Evolutionary conservation across 2,329 filamentous ascomycete genomes (phyloP).

Genomic region (Pestalotiopsis sp.): DNA sequence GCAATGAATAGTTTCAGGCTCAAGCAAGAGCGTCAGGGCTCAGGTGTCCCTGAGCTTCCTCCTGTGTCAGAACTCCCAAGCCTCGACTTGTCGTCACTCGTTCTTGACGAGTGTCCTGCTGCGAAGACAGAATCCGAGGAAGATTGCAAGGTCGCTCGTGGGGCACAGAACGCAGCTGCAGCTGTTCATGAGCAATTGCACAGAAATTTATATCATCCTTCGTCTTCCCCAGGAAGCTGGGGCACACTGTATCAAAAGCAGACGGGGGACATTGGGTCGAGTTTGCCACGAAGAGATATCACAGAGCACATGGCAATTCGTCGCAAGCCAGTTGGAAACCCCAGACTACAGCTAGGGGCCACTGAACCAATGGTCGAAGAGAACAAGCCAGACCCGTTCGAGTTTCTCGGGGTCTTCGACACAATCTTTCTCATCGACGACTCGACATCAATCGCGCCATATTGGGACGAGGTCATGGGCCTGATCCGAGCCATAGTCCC

Average conservation of each 20-base stretch:
- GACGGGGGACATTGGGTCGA: too few relatives aligned
- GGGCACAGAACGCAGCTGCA: not conserved
- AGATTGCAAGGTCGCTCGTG: not conserved
- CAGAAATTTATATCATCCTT: not conserved
- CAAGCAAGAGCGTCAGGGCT: not conserved
- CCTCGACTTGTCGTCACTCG: too few relatives aligned
- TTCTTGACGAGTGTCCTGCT: not conserved
- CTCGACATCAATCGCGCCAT: slow-evolving; percentile 66
- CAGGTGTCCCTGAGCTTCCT: not conserved
- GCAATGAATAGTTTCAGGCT: not conserved
- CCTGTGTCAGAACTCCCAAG: not conserved
- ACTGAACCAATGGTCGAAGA: not conserved
- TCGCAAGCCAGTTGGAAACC: not conserved
- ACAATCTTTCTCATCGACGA: slow-evolving; percentile 79
- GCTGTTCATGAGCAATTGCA: not conserved
- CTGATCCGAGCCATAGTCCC: slow-evolving; percentile 68
- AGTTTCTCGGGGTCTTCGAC: slow-evolving; percentile 68
- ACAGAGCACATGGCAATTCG: not conserved
- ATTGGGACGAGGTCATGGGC: slow-evolving; percentile 66
- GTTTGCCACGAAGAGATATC: not conserved
- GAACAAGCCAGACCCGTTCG: slow-evolving; percentile 57
- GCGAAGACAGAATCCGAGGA: not conserved
- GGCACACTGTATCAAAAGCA: too few relatives aligned
- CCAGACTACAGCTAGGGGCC: not conserved
- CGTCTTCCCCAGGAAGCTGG: not conserved